Evolutionary conservation across 106 monocot genomes (phyloP), one percentile per base, ranked within the genome.

Genomic region (Iris macrosiphon): DNA sequence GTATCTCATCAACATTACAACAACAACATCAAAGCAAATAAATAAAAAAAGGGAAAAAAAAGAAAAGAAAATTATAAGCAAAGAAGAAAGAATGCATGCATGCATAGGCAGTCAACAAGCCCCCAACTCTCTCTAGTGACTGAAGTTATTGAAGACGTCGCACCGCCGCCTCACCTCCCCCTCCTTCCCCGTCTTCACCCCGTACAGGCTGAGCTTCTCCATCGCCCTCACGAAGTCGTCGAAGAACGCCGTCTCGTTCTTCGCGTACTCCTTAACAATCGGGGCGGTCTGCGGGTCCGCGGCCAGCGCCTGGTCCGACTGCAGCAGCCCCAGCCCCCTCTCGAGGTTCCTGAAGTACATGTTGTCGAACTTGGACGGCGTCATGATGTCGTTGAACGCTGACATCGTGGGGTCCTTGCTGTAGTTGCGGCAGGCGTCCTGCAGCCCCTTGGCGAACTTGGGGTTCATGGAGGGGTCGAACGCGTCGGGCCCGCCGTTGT

Each of bases 91-190:
- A n/a, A n/a, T n/a, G n/a, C n/a, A n/a, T n/a, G n/a, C n/a, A n/a
- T n/a, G n/a, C n/a, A n/a, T n/a, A n/a, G n/a, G n/a, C n/a, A n/a
- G n/a, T n/a, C n/a, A n/a, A n/a, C n/a, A n/a, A n/a, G 37, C 37
- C 12, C 37, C 37, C 37, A 7, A 5, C 37, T 12, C 8, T 5
- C 28, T 40, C 10, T 26, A 57, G 41, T 57, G 37, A 62, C 15
- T 39, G 45, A 70, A 11, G 54, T 50, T 62, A 20, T 73, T 73
- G 73, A 73, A 66, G 9, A 30, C 51, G 26, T 73, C 73, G 52
- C 73, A 73, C 66, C 73, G 59, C 47, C 67, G 60, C 24, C 78
- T 29, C 4, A 81, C 52, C 62, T 81, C 80, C 3, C 75, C 75
- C 0, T 40, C 34, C 8, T 29, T 32, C 17, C 71, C 67, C 15